Evolutionary conservation across 2,329 filamentous ascomycete genomes (phyloP), one percentile per base, ranked within the genome.

Genomic region (Fusarium euwallaceae): DNA sequence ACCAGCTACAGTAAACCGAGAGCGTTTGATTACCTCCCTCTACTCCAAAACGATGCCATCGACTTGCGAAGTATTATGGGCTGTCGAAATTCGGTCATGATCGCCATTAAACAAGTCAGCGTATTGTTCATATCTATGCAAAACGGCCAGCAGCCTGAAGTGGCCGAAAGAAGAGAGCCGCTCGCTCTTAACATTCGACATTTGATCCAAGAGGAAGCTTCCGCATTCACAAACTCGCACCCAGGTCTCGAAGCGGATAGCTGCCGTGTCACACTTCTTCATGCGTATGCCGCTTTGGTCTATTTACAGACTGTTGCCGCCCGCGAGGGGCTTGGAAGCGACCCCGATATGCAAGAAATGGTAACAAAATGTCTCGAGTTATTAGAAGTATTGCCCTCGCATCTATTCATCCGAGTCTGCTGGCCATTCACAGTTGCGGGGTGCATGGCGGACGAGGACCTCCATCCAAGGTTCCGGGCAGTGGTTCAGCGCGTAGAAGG

Each of bases 361-460:
- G 53, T 53, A 11, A n/a, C n/a, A 24, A 53, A 34, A 41, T 68
- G 66, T 39, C 51, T 64, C 32, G 66, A 68, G 53, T 36, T 64
- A 14, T 41, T 68, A 6, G 66, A 68, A 53, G 41, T n/a, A 55
- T 32, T 68, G 5, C 61, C 66, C 1, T 6, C 60, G n/a, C 53
- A 53, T 4, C 53, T 68, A 2, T 45, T 68, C 32, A 64, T 68
- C 53, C 66, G 66, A 24, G 66, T 68, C 29, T 68, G 66, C 48
- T 64, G 51, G 66, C 53, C 61, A 41, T 68, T 68, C 41, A 68
- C 66, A 43, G 41, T 68, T 20, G 60, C 66, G 4, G 66, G 66
- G 1, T 68, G 61, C 9, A 64, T 55, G 53, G 51, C 41, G 11
- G 48, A n/a, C n/a, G 66, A 68, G 32, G 34, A 16, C 39, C 1